phyloP scores from a whole-genome alignment of 306 rosid species.

The Herpetospermum pedunculosum region DNA sequence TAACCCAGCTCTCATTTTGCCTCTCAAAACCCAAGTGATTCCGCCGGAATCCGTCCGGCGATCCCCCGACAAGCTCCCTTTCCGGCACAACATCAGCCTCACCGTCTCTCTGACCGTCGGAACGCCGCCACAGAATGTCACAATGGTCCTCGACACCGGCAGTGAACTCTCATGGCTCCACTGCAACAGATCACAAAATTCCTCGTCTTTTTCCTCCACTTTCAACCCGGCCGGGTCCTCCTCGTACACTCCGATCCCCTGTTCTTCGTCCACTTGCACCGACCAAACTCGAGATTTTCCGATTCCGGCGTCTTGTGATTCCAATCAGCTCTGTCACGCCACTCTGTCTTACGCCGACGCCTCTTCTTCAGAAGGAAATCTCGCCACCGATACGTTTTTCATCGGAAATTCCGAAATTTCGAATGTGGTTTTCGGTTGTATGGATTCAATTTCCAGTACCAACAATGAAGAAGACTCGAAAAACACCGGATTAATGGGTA shows the following conservation, averaged over 20 bases:
- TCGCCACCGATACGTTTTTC: constrained; percentile 56
- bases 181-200: constrained; percentile 29
- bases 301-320: constrained; percentile 77
- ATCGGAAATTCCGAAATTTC: constrained; percentile 32
- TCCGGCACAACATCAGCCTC: constrained; percentile 64
- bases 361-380: constrained; percentile 70
- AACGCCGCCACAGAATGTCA: constrained; percentile 75
- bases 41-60: constrained; percentile 44
- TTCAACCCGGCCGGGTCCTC: constrained; percentile 45
- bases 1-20: constrained; percentile 27
- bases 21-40: constrained; percentile 57
- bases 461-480: constrained; percentile 36
- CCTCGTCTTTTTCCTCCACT: not conserved
- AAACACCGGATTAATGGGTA: constrained; percentile 71
- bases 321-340: constrained; percentile 70
- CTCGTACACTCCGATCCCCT: constrained; percentile 37
- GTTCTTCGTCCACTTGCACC: constrained; percentile 64
- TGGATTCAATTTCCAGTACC: constrained; percentile 41
- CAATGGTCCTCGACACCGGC: constrained; percentile 80
- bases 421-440: constrained; percentile 59
- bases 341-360: constrained; percentile 74
- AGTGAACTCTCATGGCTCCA: constrained; percentile 89
- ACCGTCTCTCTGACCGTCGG: constrained; percentile 58
- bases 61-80: constrained; percentile 58
- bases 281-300: constrained; percentile 57